Base-by-base conservation (phyloP, 148 eudicot species). In the Chenopodium formosanum region DNA sequence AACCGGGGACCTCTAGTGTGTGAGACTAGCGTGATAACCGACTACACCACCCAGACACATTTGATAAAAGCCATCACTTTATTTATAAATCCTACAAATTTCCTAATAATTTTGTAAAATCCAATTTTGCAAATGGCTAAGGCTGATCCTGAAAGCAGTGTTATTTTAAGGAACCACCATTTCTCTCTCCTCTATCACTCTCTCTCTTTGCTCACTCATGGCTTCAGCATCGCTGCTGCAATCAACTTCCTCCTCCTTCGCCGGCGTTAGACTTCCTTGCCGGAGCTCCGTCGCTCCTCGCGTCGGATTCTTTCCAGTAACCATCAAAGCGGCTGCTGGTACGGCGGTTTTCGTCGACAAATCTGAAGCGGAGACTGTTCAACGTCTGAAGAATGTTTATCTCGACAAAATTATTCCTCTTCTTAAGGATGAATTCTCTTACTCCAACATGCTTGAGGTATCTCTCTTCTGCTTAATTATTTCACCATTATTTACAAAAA, bases 1-100 rank as follows among this genome's bases (percentile, higher is more conserved):
- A 95, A 95, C 98, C 92, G 97, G 94, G 98, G 98, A 93, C 98
- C 99, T 95, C 92, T 91, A 92, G 97, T 91, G 99, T 95, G 98
- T 92, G 98, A 95, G 98, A 92, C 99, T 95, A 95, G 92, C 97
- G 97, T 92, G 99, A 95, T 95, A 95, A 95, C 97, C 94, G 52
- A 92, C 97, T 93, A 95, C 97, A 93, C 99, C 91, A 91, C 96
- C 92, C 92, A 92, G 96, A 92, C 94, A 0, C 27, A 23, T 23
- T 29, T 70, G 73, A 0, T n/a, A 23, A 0, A 0, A 0, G 0
- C 7, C 17, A 25, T 27, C 20, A 29, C 34, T 23, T 34, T 53
- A 75, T 3, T 31, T 5, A 9, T 7, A 53, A 58, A 8, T 4
- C 0, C 29, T 29, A 12, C 1, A 4, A 4, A 4, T 32, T 69